Evolutionary conservation across 345 rosid species (phyloP).

Genomic region (Passiflora organensis): DNA sequence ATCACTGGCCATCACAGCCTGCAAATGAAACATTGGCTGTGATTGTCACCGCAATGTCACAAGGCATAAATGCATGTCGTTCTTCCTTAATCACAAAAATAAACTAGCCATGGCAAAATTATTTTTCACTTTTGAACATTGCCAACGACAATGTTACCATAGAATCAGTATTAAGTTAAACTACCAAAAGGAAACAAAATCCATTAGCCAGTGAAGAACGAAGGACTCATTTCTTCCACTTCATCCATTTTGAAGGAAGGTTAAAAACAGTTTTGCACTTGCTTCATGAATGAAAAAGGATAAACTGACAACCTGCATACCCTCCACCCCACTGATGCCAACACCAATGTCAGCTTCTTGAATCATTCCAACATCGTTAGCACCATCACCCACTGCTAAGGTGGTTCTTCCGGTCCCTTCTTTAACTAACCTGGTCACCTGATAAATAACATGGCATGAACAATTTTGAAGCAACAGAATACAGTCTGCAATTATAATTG

Average conservation of each 20-base stretch:
- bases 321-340: conserved; percentile 98
- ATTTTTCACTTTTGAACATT: too few relatives aligned
- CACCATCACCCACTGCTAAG: conserved; percentile 95
- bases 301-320: conserved; percentile 83
- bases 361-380: conserved; percentile 99
- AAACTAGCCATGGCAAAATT: too few relatives aligned
- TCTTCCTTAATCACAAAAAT: too few relatives aligned
- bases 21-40: neutral
- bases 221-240: too few relatives aligned
- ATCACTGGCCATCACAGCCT: conserved; percentile 99
- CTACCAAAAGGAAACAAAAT: neutral
- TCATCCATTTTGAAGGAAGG: too few relatives aligned
- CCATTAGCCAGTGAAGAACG: too few relatives aligned
- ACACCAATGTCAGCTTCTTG: conserved; percentile 99
- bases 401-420: conserved; percentile 91
- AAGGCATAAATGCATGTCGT: too few relatives aligned
- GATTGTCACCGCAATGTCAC: too few relatives aligned
- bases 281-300: conserved; percentile 14
- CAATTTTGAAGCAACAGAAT: conserved; percentile 1
- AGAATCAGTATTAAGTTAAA: too few relatives aligned
- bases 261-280: neutral
- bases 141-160: too few relatives aligned
- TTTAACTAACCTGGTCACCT: conserved; percentile 92
- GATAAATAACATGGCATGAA: conserved; percentile 14
- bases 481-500: neutral